phyloP scores from a whole-genome alignment of 2,329 filamentous ascomycete genomes.

The Dryadomyces quercivorus region DNA sequence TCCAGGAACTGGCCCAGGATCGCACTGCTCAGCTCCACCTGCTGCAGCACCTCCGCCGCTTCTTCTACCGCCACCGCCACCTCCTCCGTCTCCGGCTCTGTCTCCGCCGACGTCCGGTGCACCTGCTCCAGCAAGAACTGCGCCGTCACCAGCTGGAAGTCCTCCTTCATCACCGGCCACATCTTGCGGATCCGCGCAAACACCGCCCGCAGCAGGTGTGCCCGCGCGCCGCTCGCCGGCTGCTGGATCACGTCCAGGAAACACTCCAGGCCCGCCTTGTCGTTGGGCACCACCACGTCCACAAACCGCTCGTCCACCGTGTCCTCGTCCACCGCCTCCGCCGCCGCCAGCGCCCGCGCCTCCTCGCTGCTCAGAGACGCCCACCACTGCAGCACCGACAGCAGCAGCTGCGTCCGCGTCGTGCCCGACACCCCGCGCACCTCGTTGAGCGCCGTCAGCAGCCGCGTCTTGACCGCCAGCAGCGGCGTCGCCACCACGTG shows the following conservation, averaged over 20 bases:
- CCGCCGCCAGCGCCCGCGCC: conserved; percentile 35
- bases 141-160: conserved; percentile 46
- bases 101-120: conserved; percentile 26
- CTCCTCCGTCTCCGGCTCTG: conserved; percentile 13
- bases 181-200: conserved; percentile 59
- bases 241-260: conserved; percentile 35
- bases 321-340: conserved; percentile 17
- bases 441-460: conserved; percentile 61
- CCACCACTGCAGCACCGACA: conserved; percentile 66
- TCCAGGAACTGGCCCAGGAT: conserved; percentile 63
- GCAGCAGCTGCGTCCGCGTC: conserved; percentile 60
- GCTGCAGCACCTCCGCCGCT: conserved; percentile 60
- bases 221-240: conserved; percentile 27
- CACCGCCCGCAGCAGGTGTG: conserved; percentile 47
- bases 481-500: conserved; percentile 61
- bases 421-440: conserved; percentile 59
- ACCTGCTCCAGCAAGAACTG: conserved; percentile 44
- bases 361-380: conserved; percentile 39
- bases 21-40: conserved; percentile 59
- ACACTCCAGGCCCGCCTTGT: conserved; percentile 36
- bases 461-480: conserved; percentile 52
- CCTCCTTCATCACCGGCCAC: conserved; percentile 60
- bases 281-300: conserved; percentile 41
- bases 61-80: conserved; percentile 30
- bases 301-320: conserved; percentile 27